Evolutionary conservation across 305 asterid genomes (phyloP), one percentile per base, ranked within the genome.

Genomic region (Ruellia speciosa): DNA sequence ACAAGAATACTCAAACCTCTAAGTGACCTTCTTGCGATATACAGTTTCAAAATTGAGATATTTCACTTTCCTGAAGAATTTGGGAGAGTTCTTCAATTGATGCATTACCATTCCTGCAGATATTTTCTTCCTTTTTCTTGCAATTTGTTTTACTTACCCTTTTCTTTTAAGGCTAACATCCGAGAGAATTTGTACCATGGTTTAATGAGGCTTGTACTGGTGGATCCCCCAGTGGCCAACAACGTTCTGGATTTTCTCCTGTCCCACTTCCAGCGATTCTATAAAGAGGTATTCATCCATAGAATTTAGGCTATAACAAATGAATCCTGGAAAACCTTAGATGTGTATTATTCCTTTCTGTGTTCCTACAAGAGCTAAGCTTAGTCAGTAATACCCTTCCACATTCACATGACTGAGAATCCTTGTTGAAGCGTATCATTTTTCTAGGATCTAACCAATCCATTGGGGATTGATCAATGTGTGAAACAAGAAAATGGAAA

Each of bases 161-260:
- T 31, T 17, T 54, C 48, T 58, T 57, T 65, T 60, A 71, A 85
- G 96, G 96, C 81, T 59, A 83, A 77, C 63, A 79, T 83, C 61
- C 78, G 88, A 64, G 85, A 76, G 72, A 77, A 66, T 56, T 71
- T 85, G 70, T 88, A 88, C 70, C 75, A 65, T 63, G 92, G 90
- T 66, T 77, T 88, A 52, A 68, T 83, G 73, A 85, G 82, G 82
- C 88, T 85, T 77, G 90, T 83, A 64, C 72, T 88, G 74, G 84
- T 78, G 72, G 96, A 88, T 67, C 95, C 89, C 55, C 66, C 52
- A 70, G 66, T 73, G 64, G 79, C 84, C 45, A 73, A 82, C 46
- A 55, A 79, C 60, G 74, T 79, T 74, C 77, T 79, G 16, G 86
- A 85, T 67, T 79, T 88, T 77, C 81, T 88, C 54, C 67, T 81